A percentile compares a stretch with the other conserved stretches of the same genome.
These are phyloP conservation scores for Phyllosticta paracitricarpa DNA, from an alignment of 2,329 filamentous ascomycete species.

Conservation along the genomic window DNA sequence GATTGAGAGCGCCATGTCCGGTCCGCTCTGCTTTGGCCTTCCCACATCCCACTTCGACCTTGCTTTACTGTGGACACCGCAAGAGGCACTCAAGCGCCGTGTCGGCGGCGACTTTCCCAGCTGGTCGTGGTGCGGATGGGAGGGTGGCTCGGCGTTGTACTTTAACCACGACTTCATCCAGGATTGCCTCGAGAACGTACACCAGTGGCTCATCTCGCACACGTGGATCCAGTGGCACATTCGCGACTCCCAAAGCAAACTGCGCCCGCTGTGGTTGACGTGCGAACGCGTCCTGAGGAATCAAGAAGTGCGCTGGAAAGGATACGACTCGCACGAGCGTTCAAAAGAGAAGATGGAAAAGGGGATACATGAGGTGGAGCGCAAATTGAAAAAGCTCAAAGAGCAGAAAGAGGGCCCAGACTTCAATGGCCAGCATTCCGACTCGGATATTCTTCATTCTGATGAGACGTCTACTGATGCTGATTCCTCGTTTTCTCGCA, in stretches of 20 bases:
- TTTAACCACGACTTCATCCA: conserved; percentile 15
- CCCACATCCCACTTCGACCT: conserved; percentile 15
- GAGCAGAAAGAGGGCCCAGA: too few relatives aligned
- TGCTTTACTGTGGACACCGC: conserved; percentile 25
- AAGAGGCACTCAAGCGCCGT: neutral
- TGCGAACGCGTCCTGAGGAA: neutral
- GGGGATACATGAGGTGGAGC: conserved; percentile 17
- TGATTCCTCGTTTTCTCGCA: too few relatives aligned
- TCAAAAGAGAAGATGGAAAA: conserved; percentile 13
- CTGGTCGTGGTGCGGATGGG: conserved; percentile 31
- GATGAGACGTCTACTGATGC: neutral
- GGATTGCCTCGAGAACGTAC: conserved; percentile 19
- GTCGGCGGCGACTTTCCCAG: conserved; percentile 18
- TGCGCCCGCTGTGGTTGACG: neutral
- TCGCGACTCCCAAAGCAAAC: conserved; percentile 11
- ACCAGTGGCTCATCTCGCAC: conserved; percentile 24
- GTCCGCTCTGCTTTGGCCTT: conserved; percentile 21
- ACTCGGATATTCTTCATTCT: too few relatives aligned
- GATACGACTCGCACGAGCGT: neutral
- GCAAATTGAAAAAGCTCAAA: too few relatives aligned
- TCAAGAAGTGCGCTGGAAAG: neutral
- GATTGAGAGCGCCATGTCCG: conserved; percentile 16
- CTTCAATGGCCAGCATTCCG: too few relatives aligned
- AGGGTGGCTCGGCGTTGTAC: conserved; percentile 13
- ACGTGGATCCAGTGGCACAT: conserved; percentile 31